phyloP scores from a whole-genome alignment of 2,329 filamentous ascomycete species.

The Calonectria crousiana region DNA sequence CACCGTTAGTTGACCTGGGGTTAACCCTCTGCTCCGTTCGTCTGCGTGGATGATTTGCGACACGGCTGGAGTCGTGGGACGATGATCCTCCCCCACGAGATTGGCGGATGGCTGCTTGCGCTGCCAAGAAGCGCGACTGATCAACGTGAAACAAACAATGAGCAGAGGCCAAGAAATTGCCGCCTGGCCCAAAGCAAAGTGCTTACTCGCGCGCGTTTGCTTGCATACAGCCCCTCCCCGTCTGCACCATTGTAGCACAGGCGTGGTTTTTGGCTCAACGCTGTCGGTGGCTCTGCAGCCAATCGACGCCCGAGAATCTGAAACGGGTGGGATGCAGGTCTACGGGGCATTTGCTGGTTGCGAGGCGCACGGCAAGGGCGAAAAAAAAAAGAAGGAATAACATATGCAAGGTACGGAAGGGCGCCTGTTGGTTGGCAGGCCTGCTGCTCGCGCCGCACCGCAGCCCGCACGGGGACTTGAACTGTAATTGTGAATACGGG shows the following conservation, averaged over 20 bases:
- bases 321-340: conserved; percentile 19
- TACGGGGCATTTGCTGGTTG: conserved; percentile 13
- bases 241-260: not conserved
- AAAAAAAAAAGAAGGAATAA: not conserved
- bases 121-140: conserved; percentile 13
- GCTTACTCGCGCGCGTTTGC: not conserved
- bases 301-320: conserved; percentile 5
- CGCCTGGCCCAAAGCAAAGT: not conserved
- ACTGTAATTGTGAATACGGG: not conserved
- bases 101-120: conserved; percentile 13
- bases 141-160: conserved; percentile 22
- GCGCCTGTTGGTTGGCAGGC: conserved; percentile 15
- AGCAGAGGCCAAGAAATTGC: not conserved
- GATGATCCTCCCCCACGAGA: conserved; percentile 10
- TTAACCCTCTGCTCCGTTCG: not conserved
- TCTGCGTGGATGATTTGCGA: not conserved
- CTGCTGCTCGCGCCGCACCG: not conserved
- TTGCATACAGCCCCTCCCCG: not conserved
- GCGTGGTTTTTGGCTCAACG: not conserved
- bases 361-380: conserved; percentile 5
- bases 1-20: not conserved
- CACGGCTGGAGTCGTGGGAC: not conserved
- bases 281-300: not conserved
- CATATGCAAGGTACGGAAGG: conserved; percentile 20
- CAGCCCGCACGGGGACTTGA: not conserved